Evolutionary conservation across 139 green algal species (phyloP).

Genomic region (Micromonas pusilla): DNA sequence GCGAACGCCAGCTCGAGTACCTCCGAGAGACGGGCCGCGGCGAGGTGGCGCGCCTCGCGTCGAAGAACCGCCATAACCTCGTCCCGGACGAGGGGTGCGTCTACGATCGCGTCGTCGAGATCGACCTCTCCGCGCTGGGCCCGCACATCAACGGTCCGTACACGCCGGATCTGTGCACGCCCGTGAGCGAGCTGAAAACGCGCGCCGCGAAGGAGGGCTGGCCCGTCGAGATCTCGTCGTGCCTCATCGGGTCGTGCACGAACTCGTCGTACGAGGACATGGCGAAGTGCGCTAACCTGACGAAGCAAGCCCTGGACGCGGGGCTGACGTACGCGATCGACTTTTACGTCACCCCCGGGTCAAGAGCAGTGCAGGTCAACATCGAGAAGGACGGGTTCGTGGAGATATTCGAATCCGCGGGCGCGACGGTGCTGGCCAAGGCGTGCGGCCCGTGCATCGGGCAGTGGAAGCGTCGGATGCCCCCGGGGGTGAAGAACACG

Average conservation of each 20-base stretch:
- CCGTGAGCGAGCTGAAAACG: background rate
- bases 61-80: background rate
- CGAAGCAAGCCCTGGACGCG: background rate
- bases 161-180: slow-evolving; percentile 7
- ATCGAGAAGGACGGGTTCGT: slow-evolving; percentile 9
- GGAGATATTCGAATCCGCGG: background rate
- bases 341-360: slow-evolving; percentile 4
- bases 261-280: slow-evolving; percentile 8
- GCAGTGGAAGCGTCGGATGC: slow-evolving; percentile 7
- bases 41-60: background rate
- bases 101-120: slow-evolving; percentile 10
- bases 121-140: background rate
- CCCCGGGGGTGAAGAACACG: slow-evolving; percentile 13
- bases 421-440: slow-evolving; percentile 4
- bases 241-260: slow-evolving; percentile 15
- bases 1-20: slow-evolving; percentile 14
- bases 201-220: background rate
- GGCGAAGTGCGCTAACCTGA: slow-evolving; percentile 13
- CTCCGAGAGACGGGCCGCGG: background rate
- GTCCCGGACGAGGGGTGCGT: slow-evolving; percentile 6
- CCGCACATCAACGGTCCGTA: slow-evolving; percentile 12
- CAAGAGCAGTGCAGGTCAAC: slow-evolving; percentile 3
- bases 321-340: background rate
- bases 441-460: slow-evolving; percentile 16
- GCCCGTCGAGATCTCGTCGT: background rate